Evolutionary conservation across 2,329 filamentous ascomycete genomes (phyloP), one percentile per base, ranked within the genome.

Genomic region (Fusarium succisae): DNA sequence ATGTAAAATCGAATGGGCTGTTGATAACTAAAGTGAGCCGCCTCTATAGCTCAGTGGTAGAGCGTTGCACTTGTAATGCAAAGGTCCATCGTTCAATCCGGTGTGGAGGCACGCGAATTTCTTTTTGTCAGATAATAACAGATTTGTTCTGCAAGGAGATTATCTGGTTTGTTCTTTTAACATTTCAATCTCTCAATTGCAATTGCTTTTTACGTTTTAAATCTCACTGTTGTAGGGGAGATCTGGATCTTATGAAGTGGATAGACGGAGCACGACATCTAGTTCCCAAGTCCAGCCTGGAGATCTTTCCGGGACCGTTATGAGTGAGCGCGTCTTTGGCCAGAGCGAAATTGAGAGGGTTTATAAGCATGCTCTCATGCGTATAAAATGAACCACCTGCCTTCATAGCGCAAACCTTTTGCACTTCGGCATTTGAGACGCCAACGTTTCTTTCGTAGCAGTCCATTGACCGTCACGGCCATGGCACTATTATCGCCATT

Each of bases 11-110:
- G 14, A 9, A 0, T 0, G 0, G 1, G 4, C 3, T 3, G 4
- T 2, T 6, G 3, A 20, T 6, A 53, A 17, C 35, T 13, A n/a
- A 54, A 39, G 15, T 41, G 15, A 44, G 17, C 28, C 20, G 65
- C 65, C 65, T 67, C 32, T 67, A 67, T 67, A 66, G 65, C 65
- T 67, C 65, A 67, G 65, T 67, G 65, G 65, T 67, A 67, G 65
- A 67, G 65, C 65, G 65, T 67, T 60, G 65, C 65, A 68, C 65
- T 67, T 68, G 65, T 68, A 68, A 68, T 68, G 65, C 65, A 67
- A 68, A 68, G 65, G 65, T 68, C 65, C 65, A 68, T 67, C 54
- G 65, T 68, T 67, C 65, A 68, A 68, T 68, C 65, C 65, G 54
- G 65, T 68, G 65, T 68, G 65, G 65, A 68, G 65, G 65, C 65